Conservation (phyloP, 2,329 filamentous ascomycete species). For the Sporothrix curviconia region DNA sequence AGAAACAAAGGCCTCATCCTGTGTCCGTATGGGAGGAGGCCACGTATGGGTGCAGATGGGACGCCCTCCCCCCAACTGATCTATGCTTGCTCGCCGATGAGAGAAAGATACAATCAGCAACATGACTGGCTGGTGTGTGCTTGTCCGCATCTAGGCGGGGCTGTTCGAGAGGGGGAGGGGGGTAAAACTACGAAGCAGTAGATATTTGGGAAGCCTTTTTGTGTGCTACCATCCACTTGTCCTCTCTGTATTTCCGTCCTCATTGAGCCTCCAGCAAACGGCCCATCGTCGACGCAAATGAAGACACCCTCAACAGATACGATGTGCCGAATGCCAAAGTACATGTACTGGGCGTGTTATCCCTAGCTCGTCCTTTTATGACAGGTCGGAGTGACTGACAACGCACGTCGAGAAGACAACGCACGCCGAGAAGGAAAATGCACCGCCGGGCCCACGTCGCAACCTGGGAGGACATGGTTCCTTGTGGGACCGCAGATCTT, state of each 20-base stretch:
- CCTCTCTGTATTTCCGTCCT: not conserved
- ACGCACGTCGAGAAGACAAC: not conserved
- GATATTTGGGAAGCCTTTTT: too few species aligned
- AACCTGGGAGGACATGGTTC: not conserved
- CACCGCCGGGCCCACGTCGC: not conserved
- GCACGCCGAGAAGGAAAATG: not conserved
- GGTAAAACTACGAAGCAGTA: too few species aligned
- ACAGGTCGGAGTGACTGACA: not conserved
- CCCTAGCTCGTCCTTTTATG: not conserved
- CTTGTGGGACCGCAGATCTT: not conserved
- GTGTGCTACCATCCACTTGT: too few species aligned
- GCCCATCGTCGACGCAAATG: constrained; percentile 6
- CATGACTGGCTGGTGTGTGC: too few species aligned
- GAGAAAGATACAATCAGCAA: too few species aligned
- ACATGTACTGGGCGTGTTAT: too few species aligned
- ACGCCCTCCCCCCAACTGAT: not conserved
- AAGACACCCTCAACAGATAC: not conserved
- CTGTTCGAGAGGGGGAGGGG: too few species aligned
- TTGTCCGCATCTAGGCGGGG: too few species aligned
- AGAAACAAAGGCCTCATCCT: too few species aligned
- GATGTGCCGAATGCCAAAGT: not conserved
- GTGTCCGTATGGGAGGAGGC: constrained; percentile 3
- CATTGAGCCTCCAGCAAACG: not conserved
- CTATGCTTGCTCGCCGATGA: not conserved
- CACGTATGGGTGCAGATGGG: constrained; percentile 2